Evolutionary conservation across 331 rosid genomes (phyloP).

Genomic region (Erythrophleum ivorense): DNA sequence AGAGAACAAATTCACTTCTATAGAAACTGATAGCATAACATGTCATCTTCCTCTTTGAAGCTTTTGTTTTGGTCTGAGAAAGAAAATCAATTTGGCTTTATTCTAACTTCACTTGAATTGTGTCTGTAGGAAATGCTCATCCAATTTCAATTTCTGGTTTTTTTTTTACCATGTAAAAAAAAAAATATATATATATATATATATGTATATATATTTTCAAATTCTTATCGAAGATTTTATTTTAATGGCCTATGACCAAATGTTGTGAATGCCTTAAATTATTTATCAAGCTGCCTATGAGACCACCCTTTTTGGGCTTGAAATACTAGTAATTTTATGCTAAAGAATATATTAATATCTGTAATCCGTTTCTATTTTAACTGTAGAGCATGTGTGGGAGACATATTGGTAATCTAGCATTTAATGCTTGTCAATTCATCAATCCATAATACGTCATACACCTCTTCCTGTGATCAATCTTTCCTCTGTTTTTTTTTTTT

Average conservation of each 20-base stretch:
- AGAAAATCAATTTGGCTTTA: neutral
- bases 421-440: slow-evolving; percentile 18
- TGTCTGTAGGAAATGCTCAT: too few species aligned
- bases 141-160: slow-evolving; percentile 19
- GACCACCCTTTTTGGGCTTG: neutral
- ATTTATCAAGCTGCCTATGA: neutral
- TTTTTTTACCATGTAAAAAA: slow-evolving; percentile 11
- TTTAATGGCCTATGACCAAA: slow-evolving; percentile 1
- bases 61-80: neutral
- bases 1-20: neutral
- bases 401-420: neutral
- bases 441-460: neutral
- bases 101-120: too few species aligned
- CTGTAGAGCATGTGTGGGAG: neutral
- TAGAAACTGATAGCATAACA: neutral
- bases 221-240: neutral
- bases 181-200: too few species aligned
- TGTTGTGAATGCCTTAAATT: neutral
- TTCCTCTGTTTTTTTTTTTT: slow-evolving; percentile 4
- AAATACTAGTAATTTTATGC: neutral
- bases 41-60: neutral
- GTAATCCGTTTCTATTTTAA: neutral
- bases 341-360: slow-evolving; percentile 19
- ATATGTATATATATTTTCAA: neutral
- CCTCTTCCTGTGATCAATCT: neutral